These are phyloP conservation scores for Myxozyma kluyveri DNA, from an alignment of 805 yeast genomes.

Conservation along the genomic window DNA sequence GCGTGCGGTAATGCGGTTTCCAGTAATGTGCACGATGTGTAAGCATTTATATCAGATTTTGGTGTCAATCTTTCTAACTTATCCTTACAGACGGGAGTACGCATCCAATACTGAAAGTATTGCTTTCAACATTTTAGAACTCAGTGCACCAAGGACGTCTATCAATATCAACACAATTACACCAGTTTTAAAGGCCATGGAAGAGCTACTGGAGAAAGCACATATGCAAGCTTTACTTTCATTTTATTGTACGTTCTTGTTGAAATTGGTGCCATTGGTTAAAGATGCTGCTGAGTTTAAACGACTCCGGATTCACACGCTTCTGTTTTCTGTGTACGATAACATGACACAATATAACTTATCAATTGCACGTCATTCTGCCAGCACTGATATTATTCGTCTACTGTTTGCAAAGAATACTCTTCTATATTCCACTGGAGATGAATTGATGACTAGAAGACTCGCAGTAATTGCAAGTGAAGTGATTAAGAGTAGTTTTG, in stretches of 20 bases:
- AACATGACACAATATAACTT: background rate
- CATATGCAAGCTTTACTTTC: slow-evolving; percentile 5
- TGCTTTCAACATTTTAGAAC: background rate
- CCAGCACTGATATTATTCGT: slow-evolving; percentile 2
- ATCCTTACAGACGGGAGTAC: slow-evolving; percentile 1
- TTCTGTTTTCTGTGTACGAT: slow-evolving; percentile 8
- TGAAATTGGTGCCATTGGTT: background rate
- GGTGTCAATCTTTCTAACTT: background rate
- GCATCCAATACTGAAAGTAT: background rate
- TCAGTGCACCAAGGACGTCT: background rate
- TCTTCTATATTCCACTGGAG: background rate
- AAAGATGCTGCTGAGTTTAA: background rate
- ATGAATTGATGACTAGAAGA: background rate
- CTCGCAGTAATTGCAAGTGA: slow-evolving; percentile 5
- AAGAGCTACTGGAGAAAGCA: background rate
- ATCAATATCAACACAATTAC: background rate
- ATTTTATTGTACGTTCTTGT: slow-evolving; percentile 9
- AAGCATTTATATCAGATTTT: background rate
- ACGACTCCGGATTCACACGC: background rate
- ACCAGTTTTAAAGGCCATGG: slow-evolving; percentile 8
- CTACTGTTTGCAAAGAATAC: slow-evolving; percentile 11
- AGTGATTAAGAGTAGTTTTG: slow-evolving; percentile 39
- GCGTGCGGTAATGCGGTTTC: background rate
- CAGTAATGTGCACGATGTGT: slow-evolving; percentile 13
- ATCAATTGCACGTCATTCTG: slow-evolving; percentile 10